Evolutionary conservation across 345 rosid species (phyloP), one percentile per base, ranked within the genome.

Genomic region (Turritis glabra): DNA sequence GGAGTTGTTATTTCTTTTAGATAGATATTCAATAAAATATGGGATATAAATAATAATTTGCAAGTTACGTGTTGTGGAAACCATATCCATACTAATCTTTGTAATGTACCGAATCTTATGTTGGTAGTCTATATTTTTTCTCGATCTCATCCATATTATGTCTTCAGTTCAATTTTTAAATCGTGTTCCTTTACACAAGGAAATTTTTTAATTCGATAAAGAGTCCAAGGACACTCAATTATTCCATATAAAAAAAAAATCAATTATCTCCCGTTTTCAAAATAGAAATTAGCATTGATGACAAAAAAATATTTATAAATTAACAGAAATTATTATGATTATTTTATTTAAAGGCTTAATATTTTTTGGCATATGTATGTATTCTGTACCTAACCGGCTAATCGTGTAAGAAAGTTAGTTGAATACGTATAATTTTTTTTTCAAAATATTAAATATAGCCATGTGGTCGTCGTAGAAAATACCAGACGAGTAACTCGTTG

Each of bases 61-160:
- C 56, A 41, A 61, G 55, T 63, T 64, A 54, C 26, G 64, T 73
- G 77, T 43, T 41, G 26, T 30, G 46, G 46, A 55, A 32, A 73
- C 40, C 64, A 64, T 41, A 54, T 64, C 71, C 57, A 52, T 52
- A 38, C 60, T 72, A 61, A 72, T 50, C 41, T 73, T 53, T 43
- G 38, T 21, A 43, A 53, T 27, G 7, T 29, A 37, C 21, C 26
- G 7, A 73, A 64, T 63, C 77, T 41, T 51, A 52, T 52, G 19
- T 40, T 46, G 33, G 57, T 41, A 41, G 46, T 62, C 62, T 52
- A 51, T 13, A 25, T 27, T 40, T 63, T 52, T 19, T 51, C 12
- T 63, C 35, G 53, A 29, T 63, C 77, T 63, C 70, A 53, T 63
- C 46, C 33, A 52, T 27, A 50, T 51, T 18, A 14, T 12, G 5